Evolutionary conservation across 2,329 filamentous ascomycete species (phyloP), one percentile per base, ranked within the genome.

Genomic region (Fusarium pseudonygamai): DNA sequence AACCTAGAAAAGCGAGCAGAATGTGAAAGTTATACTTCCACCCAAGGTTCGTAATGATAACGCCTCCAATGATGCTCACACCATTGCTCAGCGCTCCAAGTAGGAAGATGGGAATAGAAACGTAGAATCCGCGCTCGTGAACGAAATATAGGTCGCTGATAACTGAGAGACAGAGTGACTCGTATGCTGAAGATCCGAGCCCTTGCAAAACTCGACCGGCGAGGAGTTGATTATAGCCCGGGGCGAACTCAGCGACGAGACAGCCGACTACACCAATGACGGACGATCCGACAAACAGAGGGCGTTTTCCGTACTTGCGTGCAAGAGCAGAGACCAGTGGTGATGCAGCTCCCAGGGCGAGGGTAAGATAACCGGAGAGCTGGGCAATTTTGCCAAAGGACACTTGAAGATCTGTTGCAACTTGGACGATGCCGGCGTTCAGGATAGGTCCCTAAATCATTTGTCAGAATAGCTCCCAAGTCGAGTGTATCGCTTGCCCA

Each of bases 101-200:
- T 18, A 68, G 32, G 36, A 68, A 68, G 6, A 64, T 36, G 14
- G 63, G 53, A 16, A 69, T 20, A 12, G 61, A 61, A 12, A 65
- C 56, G 22, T 57, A 61, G 37, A 61, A 37, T 12, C 66, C 66
- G 18, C 66, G 61, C 40, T 69, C 24, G 40, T 69, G 66, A 12
- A 69, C 66, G 46, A 69, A 69, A 46, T 61, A 69, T 5, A 69
- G 36, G 50, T 69, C 66, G n/a, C 34, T 55, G 7, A 69, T 24
- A 20, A 65, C 56, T 26, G 66, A 30, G 9, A 39, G 39, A 6
- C 57, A 46, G n/a, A 69, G 61, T 8, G 66, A 69, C 16, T 69
- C 66, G 43, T 69, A 66, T 4, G 66, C 66, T 10, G 61, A 53
- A 16, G 26, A 42, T 22, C 56, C 58, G 12, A 58, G 14, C 15